phyloP scores from a whole-genome alignment of 495 filamentous ascomycete genomes.

The Wilcoxina mikolae region DNA sequence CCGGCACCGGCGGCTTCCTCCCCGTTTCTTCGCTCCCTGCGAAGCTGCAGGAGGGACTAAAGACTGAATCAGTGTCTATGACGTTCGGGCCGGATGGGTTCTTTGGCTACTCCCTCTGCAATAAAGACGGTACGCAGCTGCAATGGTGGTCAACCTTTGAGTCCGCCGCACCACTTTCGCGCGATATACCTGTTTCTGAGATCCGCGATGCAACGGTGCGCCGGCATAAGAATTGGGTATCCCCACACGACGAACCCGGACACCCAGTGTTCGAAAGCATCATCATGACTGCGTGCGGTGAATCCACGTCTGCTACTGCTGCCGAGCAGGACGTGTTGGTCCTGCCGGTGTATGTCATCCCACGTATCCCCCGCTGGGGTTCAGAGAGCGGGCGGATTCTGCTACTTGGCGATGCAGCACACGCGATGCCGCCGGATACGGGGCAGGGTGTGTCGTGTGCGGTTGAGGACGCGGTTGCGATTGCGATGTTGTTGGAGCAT shows the following conservation, averaged over 20 bases:
- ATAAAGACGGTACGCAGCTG: neutral
- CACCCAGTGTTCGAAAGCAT: neutral
- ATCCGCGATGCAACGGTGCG: neutral
- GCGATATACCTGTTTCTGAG: conserved; percentile 3
- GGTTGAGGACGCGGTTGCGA: conserved; percentile 8
- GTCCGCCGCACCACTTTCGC: neutral
- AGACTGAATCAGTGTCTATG: neutral
- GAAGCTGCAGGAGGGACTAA: neutral
- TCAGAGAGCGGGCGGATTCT: conserved; percentile 28
- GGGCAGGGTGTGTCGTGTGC: conserved; percentile 31
- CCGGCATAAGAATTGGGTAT: conserved; percentile 6
- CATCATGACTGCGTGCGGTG: neutral
- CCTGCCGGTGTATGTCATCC: conserved; percentile 10
- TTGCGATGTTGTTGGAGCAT: neutral
- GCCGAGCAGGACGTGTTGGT: conserved; percentile 4
- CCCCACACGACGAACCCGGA: neutral
- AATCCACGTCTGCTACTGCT: neutral
- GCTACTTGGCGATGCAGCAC: conserved; percentile 37
- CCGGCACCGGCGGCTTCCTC: conserved; percentile 8
- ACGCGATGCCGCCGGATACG: conserved; percentile 36
- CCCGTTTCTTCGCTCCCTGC: neutral
- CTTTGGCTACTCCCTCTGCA: conserved; percentile 5
- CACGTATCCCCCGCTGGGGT: conserved; percentile 18
- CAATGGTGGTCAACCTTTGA: conserved; percentile 11
- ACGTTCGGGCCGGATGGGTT: conserved; percentile 13